Evolutionary conservation across 345 rosid species (phyloP).

Genomic region (Hibiscus trionum): DNA sequence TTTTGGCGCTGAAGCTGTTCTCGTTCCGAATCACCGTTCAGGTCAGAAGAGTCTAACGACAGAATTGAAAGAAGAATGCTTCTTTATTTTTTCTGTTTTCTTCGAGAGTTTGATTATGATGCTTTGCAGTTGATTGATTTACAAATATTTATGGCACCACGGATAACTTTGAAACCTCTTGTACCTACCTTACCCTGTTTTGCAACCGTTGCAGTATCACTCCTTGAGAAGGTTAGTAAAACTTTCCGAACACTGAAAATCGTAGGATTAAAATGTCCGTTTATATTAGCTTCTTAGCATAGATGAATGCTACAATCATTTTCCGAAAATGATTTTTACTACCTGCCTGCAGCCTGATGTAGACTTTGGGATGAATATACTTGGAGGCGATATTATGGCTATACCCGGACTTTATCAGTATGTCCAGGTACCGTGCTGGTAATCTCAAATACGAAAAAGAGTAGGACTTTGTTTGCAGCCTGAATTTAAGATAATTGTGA

Average conservation of each 20-base stretch:
- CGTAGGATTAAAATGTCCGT: neutral
- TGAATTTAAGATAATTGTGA: neutral
- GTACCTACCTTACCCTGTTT: slow-evolving; percentile 81
- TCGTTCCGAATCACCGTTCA: slow-evolving; percentile 47
- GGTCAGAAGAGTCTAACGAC: slow-evolving; percentile 32
- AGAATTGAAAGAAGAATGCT: neutral
- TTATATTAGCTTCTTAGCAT: neutral
- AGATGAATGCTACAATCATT: slow-evolving; percentile 5
- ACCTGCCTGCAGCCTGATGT: slow-evolving; percentile 53
- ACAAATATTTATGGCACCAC: slow-evolving; percentile 44
- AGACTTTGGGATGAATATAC: slow-evolving; percentile 63
- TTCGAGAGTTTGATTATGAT: slow-evolving; percentile 14
- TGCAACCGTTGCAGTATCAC: slow-evolving; percentile 47
- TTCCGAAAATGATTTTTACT: neutral
- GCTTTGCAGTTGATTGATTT: slow-evolving; percentile 55
- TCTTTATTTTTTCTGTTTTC: neutral
- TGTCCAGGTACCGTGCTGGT: slow-evolving; percentile 72
- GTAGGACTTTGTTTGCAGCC: neutral
- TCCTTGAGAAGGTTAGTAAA: slow-evolving; percentile 57
- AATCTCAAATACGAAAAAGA: slow-evolving; percentile 6
- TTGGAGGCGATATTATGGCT: slow-evolving; percentile 82
- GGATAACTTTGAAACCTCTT: slow-evolving; percentile 63
- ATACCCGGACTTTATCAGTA: slow-evolving; percentile 70
- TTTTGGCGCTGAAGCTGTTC: slow-evolving; percentile 46
- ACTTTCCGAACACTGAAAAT: neutral